phyloP scores from a whole-genome alignment of 495 filamentous ascomycete genomes.

The Penicillium canariense region DNA sequence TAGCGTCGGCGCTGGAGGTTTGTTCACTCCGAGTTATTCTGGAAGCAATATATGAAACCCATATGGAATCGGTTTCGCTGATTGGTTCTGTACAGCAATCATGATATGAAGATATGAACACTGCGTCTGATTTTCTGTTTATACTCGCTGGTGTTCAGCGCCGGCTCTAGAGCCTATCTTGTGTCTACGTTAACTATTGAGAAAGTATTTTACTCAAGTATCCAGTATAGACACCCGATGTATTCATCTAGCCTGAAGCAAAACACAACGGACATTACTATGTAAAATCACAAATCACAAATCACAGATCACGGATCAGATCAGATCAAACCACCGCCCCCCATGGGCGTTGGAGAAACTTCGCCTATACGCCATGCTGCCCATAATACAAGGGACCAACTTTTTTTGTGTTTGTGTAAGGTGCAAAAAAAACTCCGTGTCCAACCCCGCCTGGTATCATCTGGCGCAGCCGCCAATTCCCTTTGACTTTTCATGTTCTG shows the following conservation, averaged over 20 bases:
- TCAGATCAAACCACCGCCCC: constrained; percentile 24
- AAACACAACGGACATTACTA: constrained; percentile 24
- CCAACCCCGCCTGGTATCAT: constrained; percentile 11
- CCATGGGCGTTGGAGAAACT: constrained; percentile 28
- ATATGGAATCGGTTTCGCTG: neutral
- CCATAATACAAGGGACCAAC: constrained; percentile 38
- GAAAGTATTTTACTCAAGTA: neutral
- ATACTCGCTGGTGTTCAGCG: too few species aligned
- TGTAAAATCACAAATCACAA: constrained; percentile 15
- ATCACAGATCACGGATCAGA: constrained; percentile 19
- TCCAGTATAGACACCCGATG: constrained; percentile 20
- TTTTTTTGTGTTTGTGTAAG: constrained; percentile 31
- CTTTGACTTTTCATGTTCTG: neutral
- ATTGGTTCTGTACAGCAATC: neutral
- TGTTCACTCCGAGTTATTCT: constrained; percentile 1
- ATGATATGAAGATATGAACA: neutral
- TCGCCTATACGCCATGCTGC: constrained; percentile 50
- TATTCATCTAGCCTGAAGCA: constrained; percentile 23
- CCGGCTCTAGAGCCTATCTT: too few species aligned
- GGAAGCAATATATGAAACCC: constrained; percentile 1
- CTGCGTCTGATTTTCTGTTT: neutral
- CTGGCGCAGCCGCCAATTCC: neutral
- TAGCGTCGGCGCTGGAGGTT: constrained; percentile 19
- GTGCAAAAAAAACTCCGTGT: constrained; percentile 24
- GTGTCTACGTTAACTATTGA: too few species aligned